phyloP scores from a whole-genome alignment of 371 early-diverging fungal genomes.

The Mortierella sp. region DNA sequence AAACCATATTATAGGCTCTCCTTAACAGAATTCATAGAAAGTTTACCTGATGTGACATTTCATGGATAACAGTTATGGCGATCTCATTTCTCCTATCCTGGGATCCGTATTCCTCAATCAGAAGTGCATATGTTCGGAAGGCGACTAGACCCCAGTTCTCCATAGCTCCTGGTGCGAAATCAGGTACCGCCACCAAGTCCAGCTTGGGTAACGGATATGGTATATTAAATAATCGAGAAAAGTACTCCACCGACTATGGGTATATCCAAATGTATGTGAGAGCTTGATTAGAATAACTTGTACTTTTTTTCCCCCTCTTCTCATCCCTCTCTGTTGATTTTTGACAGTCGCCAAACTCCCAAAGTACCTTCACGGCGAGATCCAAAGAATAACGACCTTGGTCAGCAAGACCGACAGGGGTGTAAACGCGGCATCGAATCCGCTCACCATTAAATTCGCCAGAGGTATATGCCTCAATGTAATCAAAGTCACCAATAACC shows the following conservation, averaged over 20 bases:
- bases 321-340: neutral
- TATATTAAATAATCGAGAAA: constrained; percentile 65
- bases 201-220: constrained; percentile 89
- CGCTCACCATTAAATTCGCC: constrained; percentile 60
- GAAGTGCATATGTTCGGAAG: constrained; percentile 84
- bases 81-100: constrained; percentile 77
- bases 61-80: constrained; percentile 90
- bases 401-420: constrained; percentile 71
- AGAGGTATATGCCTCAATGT: constrained; percentile 61
- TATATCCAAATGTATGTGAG: neutral
- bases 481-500: constrained; percentile 23
- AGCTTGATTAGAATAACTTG: no score
- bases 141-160: constrained; percentile 97
- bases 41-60: constrained; percentile 86
- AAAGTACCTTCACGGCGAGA: constrained; percentile 67
- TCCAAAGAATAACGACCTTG: constrained; percentile 84
- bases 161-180: constrained; percentile 90
- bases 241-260: constrained; percentile 70
- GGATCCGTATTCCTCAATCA: constrained; percentile 77
- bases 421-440: constrained; percentile 81
- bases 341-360: neutral
- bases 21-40: neutral
- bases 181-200: constrained; percentile 91
- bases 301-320: neutral
- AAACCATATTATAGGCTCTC: neutral